Evolutionary conservation across 345 rosid genomes (phyloP).

Genomic region (Lumnitzera racemosa): DNA sequence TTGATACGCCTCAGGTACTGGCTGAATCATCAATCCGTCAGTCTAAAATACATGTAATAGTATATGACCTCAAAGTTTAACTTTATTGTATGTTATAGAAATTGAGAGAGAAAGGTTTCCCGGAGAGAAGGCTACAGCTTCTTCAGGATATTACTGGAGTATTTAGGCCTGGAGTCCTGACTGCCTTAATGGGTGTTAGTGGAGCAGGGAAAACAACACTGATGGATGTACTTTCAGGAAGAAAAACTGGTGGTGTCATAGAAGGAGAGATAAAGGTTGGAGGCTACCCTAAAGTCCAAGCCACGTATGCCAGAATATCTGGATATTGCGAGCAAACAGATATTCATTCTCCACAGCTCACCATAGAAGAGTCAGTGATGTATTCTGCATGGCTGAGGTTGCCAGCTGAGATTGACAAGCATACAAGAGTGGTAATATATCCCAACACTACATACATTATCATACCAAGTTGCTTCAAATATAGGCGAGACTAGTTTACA

Average conservation of each 20-base stretch:
- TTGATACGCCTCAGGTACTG: slow-evolving; percentile 27
- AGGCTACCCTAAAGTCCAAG: slow-evolving; percentile 41
- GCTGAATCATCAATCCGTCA: neutral
- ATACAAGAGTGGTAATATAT: slow-evolving; percentile 31
- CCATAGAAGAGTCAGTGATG: slow-evolving; percentile 32
- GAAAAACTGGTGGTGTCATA: slow-evolving; percentile 36
- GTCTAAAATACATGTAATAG: neutral
- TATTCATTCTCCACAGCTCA: slow-evolving; percentile 36
- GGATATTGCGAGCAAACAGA: slow-evolving; percentile 43
- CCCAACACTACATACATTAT: no score
- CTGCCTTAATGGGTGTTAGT: slow-evolving; percentile 40
- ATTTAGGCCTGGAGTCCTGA: slow-evolving; percentile 38
- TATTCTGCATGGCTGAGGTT: slow-evolving; percentile 37
- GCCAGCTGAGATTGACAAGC: slow-evolving; percentile 18
- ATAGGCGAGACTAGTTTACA: no score
- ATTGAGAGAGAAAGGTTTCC: slow-evolving; percentile 22
- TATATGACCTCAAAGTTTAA: neutral
- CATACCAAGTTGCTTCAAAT: no score
- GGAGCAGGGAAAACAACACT: slow-evolving; percentile 47
- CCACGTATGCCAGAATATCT: slow-evolving; percentile 32
- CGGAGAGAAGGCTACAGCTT: slow-evolving; percentile 23
- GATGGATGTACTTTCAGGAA: slow-evolving; percentile 47
- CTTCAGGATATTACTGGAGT: slow-evolving; percentile 33
- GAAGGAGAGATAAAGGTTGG: slow-evolving; percentile 34
- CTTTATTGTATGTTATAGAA: slow-evolving; percentile 7